Conservation (phyloP, 1,139 yeast species). For the Blastobotrys serpentis region DNA sequence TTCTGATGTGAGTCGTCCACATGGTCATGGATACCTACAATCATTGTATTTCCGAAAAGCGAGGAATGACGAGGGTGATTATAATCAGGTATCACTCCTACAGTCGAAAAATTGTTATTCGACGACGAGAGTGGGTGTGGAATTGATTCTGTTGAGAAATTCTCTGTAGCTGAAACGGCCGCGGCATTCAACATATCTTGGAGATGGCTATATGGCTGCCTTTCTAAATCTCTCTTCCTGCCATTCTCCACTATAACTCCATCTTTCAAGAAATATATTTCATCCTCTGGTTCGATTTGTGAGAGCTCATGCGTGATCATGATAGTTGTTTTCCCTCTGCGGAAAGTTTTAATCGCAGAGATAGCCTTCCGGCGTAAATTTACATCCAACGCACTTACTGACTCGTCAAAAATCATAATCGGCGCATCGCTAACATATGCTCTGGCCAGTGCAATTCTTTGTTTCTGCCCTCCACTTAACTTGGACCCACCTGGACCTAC, state of each 20-base stretch:
- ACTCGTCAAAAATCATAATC: constrained; percentile 78
- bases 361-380: constrained; percentile 48
- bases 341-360: constrained; percentile 54
- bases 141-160: too few relatives aligned
- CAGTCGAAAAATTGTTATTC: too few relatives aligned
- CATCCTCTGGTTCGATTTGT: constrained; percentile 55
- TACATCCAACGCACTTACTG: constrained; percentile 75
- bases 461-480: constrained; percentile 92
- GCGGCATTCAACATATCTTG: background rate
- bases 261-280: constrained; percentile 54
- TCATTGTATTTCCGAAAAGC: background rate
- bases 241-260: constrained; percentile 57
- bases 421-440: constrained; percentile 73
- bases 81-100: background rate
- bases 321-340: constrained; percentile 70
- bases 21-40: background rate
- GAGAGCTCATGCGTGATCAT: constrained; percentile 74
- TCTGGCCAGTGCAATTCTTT: constrained; percentile 77
- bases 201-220: constrained; percentile 7
- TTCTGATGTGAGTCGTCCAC: background rate
- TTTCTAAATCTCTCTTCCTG: constrained; percentile 37
- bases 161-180: too few relatives aligned
- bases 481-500: constrained; percentile 48
- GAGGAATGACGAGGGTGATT: background rate
- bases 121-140: too few relatives aligned